Evolutionary conservation across 1,284 basidiomycete species (phyloP).

Genomic region (Puccinia novopanici): DNA sequence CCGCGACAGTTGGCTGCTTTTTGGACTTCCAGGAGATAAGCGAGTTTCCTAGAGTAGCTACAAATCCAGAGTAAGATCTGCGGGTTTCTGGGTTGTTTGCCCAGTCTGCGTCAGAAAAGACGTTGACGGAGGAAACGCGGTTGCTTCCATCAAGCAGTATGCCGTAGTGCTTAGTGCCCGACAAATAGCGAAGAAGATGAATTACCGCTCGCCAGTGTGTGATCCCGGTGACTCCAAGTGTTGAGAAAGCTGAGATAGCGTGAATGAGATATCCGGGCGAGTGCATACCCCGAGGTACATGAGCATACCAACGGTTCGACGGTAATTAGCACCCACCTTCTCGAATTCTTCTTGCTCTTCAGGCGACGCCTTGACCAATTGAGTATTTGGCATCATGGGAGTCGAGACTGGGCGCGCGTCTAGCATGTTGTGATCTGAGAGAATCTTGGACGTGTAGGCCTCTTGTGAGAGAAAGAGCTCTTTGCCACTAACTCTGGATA

Average conservation of each 20-base stretch:
- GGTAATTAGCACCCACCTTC: not conserved
- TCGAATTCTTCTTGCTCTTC: not conserved
- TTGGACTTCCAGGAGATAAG: too few species aligned
- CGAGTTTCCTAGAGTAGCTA: too few species aligned
- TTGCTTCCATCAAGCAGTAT: too few species aligned
- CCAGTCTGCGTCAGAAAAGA: too few species aligned
- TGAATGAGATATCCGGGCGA: too few species aligned
- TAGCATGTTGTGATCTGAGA: not conserved
- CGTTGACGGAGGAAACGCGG: too few species aligned
- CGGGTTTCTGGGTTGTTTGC: too few species aligned
- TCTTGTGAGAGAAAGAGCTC: conserved; percentile 1
- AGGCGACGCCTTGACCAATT: not conserved
- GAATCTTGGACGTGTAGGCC: not conserved
- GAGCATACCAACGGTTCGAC: not conserved
- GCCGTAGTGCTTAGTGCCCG: too few species aligned
- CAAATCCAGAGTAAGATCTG: too few species aligned
- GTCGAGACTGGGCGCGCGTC: too few species aligned
- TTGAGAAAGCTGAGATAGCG: not conserved
- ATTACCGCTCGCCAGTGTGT: conserved; percentile 12
- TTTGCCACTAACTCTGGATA: not conserved
- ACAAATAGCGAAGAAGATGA: not conserved
- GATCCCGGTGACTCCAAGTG: not conserved
- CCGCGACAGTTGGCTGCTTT: too few species aligned
- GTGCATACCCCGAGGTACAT: conserved; percentile 18
- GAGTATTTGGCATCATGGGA: not conserved